Conservation (phyloP, 2,329 filamentous ascomycete genomes). For the Fusarium stilboides region DNA sequence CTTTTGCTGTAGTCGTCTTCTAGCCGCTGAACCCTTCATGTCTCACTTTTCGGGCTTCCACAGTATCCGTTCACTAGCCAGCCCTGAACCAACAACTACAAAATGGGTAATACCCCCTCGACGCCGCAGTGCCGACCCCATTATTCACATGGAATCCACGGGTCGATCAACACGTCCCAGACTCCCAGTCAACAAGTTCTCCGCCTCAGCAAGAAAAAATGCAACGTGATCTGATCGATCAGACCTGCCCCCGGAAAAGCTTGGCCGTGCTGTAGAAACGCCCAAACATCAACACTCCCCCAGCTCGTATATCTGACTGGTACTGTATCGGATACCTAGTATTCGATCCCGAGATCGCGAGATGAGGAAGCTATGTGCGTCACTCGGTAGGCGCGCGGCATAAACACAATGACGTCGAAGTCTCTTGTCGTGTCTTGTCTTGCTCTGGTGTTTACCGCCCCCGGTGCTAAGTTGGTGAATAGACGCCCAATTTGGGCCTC, state of each 20-base stretch:
- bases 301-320: slow-evolving; percentile 17
- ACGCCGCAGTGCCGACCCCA: slow-evolving; percentile 33
- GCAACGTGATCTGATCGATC: slow-evolving; percentile 46
- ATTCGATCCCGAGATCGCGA: slow-evolving; percentile 8
- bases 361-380: slow-evolving; percentile 16
- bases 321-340: slow-evolving; percentile 14
- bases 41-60: slow-evolving; percentile 18
- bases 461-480: not conserved
- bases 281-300: slow-evolving; percentile 9
- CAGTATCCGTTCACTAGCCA: slow-evolving; percentile 11
- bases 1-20: not conserved
- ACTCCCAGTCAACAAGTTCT: slow-evolving; percentile 9
- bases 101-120: slow-evolving; percentile 6
- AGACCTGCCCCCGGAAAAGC: slow-evolving; percentile 35
- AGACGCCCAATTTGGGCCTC: slow-evolving; percentile 22
- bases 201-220: slow-evolving; percentile 32
- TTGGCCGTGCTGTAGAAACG: slow-evolving; percentile 35
- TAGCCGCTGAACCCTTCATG: slow-evolving; percentile 16
- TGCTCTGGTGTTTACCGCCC: not conserved
- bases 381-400: slow-evolving; percentile 39
- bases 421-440: not conserved
- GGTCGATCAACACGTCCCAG: slow-evolving; percentile 19
- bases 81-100: not conserved
- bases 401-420: slow-evolving; percentile 32
- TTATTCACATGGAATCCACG: slow-evolving; percentile 26